Evolutionary conservation across 2,329 filamentous ascomycete genomes (phyloP).

Genomic region (Ampelomyces quisqualis): DNA sequence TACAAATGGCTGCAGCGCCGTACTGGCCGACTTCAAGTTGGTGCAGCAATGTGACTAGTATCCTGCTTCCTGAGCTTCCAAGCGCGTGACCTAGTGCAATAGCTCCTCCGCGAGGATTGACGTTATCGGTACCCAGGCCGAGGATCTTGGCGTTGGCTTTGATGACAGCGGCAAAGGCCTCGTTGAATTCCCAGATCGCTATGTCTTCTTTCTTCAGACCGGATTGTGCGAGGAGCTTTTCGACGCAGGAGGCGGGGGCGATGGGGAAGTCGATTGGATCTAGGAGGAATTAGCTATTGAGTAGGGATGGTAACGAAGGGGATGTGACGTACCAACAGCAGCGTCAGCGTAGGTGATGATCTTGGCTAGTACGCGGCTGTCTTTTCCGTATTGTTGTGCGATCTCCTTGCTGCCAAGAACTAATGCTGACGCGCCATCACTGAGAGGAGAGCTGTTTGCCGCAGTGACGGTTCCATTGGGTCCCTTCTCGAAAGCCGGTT

Average conservation of each 20-base stretch:
- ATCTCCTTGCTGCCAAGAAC: slow-evolving; percentile 80
- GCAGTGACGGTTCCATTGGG: slow-evolving; percentile 93
- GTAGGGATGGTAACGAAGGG: neutral
- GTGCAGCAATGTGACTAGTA: slow-evolving; percentile 85
- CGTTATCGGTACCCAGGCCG: slow-evolving; percentile 72
- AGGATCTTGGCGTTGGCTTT: slow-evolving; percentile 93
- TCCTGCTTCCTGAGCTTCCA: slow-evolving; percentile 89
- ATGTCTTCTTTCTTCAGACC: slow-evolving; percentile 91
- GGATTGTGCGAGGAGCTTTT: slow-evolving; percentile 82
- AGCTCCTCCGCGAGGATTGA: slow-evolving; percentile 87
- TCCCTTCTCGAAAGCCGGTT: slow-evolving; percentile 86
- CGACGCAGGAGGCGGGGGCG: slow-evolving; percentile 88
- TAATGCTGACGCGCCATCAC: slow-evolving; percentile 89
- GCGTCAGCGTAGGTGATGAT: slow-evolving; percentile 88
- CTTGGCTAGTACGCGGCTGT: slow-evolving; percentile 79
- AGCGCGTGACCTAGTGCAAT: slow-evolving; percentile 91
- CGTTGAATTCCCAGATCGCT: slow-evolving; percentile 96
- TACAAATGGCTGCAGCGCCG: slow-evolving; percentile 93
- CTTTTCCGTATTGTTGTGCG: slow-evolving; percentile 74
- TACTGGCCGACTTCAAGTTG: slow-evolving; percentile 92
- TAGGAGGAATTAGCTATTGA: slow-evolving; percentile 8
- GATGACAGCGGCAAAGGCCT: slow-evolving; percentile 94
- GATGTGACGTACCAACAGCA: slow-evolving; percentile 56
- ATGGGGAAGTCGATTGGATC: slow-evolving; percentile 93
- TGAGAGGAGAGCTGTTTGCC: slow-evolving; percentile 90